A percentile compares a stretch with the other conserved stretches of the same genome.
phyloP scores from a whole-genome alignment of 768 basidiomycete genomes.

The Punctularia strigosozonata region DNA sequence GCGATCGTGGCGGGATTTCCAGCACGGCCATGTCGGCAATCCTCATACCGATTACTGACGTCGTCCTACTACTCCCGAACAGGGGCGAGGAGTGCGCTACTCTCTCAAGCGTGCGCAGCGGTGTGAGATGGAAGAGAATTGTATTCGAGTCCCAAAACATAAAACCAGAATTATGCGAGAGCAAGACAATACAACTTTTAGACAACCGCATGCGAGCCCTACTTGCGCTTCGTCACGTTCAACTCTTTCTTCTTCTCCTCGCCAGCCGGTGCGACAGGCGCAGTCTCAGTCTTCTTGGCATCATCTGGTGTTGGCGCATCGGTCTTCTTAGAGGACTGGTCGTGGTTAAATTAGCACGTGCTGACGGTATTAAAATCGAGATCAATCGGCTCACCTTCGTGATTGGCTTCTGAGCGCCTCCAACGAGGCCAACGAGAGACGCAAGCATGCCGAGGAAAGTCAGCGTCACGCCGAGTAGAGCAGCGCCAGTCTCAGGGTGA shows the following conservation, averaged over 20 bases:
- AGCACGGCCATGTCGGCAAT: too few species aligned
- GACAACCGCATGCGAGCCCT: too few species aligned
- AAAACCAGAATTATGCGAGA: too few species aligned
- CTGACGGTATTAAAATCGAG: neutral
- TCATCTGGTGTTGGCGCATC: constrained; percentile 53
- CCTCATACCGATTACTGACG: too few species aligned
- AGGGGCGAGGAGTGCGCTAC: too few species aligned
- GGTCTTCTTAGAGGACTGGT: constrained; percentile 71
- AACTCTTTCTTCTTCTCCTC: constrained; percentile 64
- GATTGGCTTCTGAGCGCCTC: constrained; percentile 58
- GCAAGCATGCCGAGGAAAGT: constrained; percentile 82
- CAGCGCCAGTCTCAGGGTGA: constrained; percentile 80
- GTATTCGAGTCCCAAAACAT: too few species aligned
- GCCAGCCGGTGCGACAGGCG: constrained; percentile 62
- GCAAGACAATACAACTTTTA: too few species aligned
- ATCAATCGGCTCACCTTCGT: constrained; percentile 41
- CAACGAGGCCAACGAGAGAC: constrained; percentile 67
- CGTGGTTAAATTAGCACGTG: constrained; percentile 3
- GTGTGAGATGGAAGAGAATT: too few species aligned
- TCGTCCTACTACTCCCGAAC: too few species aligned
- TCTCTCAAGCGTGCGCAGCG: too few species aligned
- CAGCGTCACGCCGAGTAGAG: constrained; percentile 59
- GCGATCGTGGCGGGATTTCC: too few species aligned
- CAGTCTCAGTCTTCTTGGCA: constrained; percentile 51
- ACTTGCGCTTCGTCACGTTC: constrained; percentile 65